Base-by-base conservation (phyloP, 2,329 filamentous ascomycete genomes). In the Fusarium begoniae region DNA sequence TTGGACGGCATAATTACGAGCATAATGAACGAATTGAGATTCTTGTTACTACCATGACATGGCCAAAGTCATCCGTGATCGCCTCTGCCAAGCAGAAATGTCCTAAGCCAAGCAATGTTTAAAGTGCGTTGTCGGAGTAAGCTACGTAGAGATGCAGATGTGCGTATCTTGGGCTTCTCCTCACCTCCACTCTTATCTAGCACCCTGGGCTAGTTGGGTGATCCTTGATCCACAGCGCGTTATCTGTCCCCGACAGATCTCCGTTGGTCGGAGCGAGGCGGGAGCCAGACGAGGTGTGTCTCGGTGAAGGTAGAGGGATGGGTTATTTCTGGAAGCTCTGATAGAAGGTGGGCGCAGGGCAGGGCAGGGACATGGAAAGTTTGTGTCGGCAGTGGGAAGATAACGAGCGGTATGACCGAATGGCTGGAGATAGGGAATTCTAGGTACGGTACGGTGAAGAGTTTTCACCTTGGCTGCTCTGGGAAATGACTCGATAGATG, bases 181-280 rank as follows among this genome's bases (percentile, higher is more conserved):
- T 65, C 66, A 59, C 45, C 66, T 47, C 67, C 67, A 70, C 67
- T 65, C 67, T 70, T 70, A 70, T 70, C 67, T 70, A n/a, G 15
- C 37, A 43, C 45, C 67, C 67, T 32, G 41, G 67, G 14, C 44
- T 59, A 43, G 50, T 35, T 40, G 20, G 66, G 57, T 54, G 51
- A 60, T 65, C 38, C n/a, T 45, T 47, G 26, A 44, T 62, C 66
- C 63, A 69, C 63, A 28, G 8, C 20, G 24, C 24, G 66, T 70
- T 70, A 70, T 70, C 67, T 70, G n/a, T 65, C 24, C 47, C 53
- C 47, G 64, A 69, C 61, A 44, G 48, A 70, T 70, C 67, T 70
- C 67, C 67, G 67, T 63, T 54, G 47, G 41, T 70, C 60, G 66
- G 67, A 38, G 59, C 24, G 35, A 54, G 10, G 20, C 35, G 51